Conservation (phyloP, 192 early-diverging fungal species). For the Mortierella alpina region DNA sequence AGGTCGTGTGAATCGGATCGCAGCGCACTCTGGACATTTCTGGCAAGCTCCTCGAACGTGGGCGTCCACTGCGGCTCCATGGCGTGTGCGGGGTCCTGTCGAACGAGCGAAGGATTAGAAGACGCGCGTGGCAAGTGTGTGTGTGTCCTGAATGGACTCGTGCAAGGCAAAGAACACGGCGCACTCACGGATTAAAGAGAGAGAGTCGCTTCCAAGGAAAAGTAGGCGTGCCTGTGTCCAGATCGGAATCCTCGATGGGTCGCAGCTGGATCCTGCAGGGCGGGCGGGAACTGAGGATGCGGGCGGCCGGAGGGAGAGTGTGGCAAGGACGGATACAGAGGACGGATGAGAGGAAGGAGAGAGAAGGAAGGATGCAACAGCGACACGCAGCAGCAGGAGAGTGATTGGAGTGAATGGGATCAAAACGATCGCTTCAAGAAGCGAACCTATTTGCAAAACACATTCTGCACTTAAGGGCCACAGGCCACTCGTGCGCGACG, state of each 20-base stretch:
- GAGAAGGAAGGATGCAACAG: neutral
- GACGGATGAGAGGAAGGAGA: slow-evolving; percentile 1
- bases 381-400: too few species aligned
- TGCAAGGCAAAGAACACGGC: too few species aligned
- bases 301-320: neutral
- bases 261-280: too few species aligned
- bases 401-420: too few species aligned
- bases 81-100: neutral
- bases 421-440: too few species aligned
- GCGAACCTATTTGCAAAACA: too few species aligned
- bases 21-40: slow-evolving; percentile 15
- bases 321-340: neutral
- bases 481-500: neutral
- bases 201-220: too few species aligned
- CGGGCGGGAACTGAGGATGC: neutral
- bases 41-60: slow-evolving; percentile 35
- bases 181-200: too few species aligned
- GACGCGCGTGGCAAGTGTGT: neutral
- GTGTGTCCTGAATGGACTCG: neutral
- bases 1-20: slow-evolving; percentile 37
- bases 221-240: too few species aligned
- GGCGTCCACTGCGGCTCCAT: slow-evolving; percentile 47
- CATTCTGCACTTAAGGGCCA: too few species aligned
- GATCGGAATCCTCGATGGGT: neutral
- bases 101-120: neutral